Base-by-base conservation (phyloP, 2,329 filamentous ascomycete species). In the Aspergillus cejpii region DNA sequence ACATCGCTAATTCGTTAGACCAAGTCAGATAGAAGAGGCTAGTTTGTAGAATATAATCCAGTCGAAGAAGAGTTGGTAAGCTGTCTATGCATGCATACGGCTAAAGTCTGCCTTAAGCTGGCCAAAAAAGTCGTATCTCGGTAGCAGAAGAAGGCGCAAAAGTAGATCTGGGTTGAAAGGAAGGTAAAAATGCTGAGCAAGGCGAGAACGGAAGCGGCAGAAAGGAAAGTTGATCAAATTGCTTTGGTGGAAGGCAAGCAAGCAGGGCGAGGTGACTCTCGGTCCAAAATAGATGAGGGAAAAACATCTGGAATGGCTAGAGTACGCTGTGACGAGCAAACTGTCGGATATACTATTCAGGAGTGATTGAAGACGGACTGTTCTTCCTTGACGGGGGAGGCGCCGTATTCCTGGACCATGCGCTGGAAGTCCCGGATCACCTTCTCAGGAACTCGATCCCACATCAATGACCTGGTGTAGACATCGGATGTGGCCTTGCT, bases 341-440 rank as follows among this genome's bases (percentile, higher is more conserved):
- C 39, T 41, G 21, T 37, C 36, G 33, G 33, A 26, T 38, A 33
- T 41, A 37, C 44, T 53, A 51, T 37, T 53, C 39, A 48, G 37
- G 47, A 14, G 10, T 51, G 53, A 41, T 37, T 29, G 43, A 58
- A 56, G 38, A 44, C 43, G 26, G 54, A n/a, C 15, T 47, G 44
- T 37, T 66, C 61, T 43, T 63, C 59, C 44, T 69, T 67, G 36
- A 62, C 57, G 14, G 60, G 53, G 23, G 48, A 33, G 6, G 61
- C 60, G 39, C 61, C 83, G 69, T 78, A 84, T 61, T 92, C 85
- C 53, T 85, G 81, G 57, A 95, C 85, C 79, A 94, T 89, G 68
- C 87, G 86, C 59, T 86, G 87, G 73, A 97, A 97, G 65, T 91
- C 88, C 57, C 83, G 81, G 43, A 98, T 88, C 39, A 97, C 89